A percentile compares a stretch with the other conserved stretches of the same genome.
Evolutionary conservation across 2,329 filamentous ascomycete genomes (phyloP).

Genomic region (Myriosclerotinia scirpicola): DNA sequence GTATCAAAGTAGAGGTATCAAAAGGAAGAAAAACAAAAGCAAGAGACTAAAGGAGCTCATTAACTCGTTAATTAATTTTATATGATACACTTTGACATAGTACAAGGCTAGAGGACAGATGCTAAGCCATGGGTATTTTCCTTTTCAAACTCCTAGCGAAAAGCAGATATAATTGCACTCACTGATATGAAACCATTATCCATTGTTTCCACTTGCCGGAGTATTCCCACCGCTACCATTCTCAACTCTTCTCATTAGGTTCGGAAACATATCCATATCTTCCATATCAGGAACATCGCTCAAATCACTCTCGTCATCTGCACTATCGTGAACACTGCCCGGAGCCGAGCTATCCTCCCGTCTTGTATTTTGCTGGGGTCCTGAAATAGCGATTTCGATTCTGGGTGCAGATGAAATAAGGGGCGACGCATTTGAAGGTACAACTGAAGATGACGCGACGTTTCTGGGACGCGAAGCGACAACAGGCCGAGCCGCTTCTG

Average conservation of each 20-base stretch:
- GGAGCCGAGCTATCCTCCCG: conserved; percentile 40
- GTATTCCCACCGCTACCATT: conserved; percentile 9
- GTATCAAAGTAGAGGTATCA: neutral
- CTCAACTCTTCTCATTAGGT: conserved; percentile 22
- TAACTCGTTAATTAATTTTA: neutral
- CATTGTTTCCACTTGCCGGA: neutral
- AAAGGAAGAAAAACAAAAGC: neutral
- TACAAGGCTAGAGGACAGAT: conserved; percentile 6
- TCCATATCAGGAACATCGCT: conserved; percentile 48
- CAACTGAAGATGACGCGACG: conserved; percentile 5
- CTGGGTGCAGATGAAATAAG: conserved; percentile 39
- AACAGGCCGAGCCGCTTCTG: conserved; percentile 40
- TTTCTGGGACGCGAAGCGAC: conserved; percentile 39
- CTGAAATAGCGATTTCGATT: conserved; percentile 40
- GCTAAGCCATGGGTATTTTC: conserved; percentile 13
- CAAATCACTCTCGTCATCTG: conserved; percentile 56
- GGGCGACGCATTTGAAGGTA: conserved; percentile 41
- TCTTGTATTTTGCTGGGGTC: conserved; percentile 34
- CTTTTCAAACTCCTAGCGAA: conserved; percentile 11
- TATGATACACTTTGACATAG: neutral
- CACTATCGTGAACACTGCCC: conserved; percentile 49
- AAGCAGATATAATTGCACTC: neutral
- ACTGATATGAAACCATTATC: too few species aligned
- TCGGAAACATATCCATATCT: conserved; percentile 35
- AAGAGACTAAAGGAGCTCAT: neutral